These are phyloP conservation scores for Trichoderma oligosporum DNA, from an alignment of 2,329 filamentous ascomycete genomes.

Conservation along the genomic window DNA sequence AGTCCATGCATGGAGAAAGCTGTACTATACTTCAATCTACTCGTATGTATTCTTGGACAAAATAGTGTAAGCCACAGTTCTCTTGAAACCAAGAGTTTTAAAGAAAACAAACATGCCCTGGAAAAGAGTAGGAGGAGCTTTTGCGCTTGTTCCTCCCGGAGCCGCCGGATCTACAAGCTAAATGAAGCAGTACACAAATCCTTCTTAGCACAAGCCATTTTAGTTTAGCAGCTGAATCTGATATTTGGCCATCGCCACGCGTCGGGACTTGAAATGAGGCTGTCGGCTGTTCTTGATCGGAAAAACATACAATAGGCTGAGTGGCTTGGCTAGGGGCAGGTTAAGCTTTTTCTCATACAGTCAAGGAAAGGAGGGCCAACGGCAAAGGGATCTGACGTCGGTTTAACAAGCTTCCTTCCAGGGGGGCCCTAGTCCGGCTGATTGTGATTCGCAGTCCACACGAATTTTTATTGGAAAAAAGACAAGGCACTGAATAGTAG, in stretches of 20 bases:
- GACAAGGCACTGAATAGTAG: no score
- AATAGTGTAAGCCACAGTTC: no score
- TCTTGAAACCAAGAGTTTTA: neutral
- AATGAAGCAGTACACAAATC: neutral
- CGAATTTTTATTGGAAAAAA: no score
- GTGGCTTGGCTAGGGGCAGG: neutral
- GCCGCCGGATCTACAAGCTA: constrained; percentile 11
- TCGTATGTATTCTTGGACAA: no score
- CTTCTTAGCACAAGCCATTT: neutral
- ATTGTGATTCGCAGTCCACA: no score
- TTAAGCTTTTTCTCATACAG: constrained; percentile 16
- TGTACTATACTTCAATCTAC: no score
- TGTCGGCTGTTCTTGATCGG: constrained; percentile 14
- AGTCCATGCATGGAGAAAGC: no score
- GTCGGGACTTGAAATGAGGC: constrained; percentile 18
- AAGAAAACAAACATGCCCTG: neutral
- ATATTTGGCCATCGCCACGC: constrained; percentile 11
- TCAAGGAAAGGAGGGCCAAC: constrained; percentile 4
- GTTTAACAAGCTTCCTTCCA: constrained; percentile 2
- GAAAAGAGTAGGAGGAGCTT: neutral
- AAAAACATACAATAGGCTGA: constrained; percentile 10
- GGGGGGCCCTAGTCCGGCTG: constrained; percentile 1
- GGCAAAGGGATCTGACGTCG: constrained; percentile 18
- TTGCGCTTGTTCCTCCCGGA: neutral
- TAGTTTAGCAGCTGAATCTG: constrained; percentile 14